Evolutionary conservation across 2,329 filamentous ascomycete species (phyloP).

Genomic region (Gyromitra esculenta): DNA sequence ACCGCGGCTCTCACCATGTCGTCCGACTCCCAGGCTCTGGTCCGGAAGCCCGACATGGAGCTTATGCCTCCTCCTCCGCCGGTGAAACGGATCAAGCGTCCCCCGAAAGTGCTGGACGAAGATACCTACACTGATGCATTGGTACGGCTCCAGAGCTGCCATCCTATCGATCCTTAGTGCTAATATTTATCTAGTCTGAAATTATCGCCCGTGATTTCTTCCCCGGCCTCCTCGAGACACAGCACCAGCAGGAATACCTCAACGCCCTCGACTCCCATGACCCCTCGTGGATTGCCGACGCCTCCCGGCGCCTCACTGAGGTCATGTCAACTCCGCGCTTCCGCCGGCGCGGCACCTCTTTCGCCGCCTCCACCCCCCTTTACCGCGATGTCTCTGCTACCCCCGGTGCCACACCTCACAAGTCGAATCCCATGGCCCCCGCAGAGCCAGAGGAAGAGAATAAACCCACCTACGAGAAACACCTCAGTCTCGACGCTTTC

Average conservation of each 20-base stretch:
- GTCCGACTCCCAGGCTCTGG: conserved; percentile 68
- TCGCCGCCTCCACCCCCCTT: conserved; percentile 47
- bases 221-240: conserved; percentile 84
- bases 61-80: conserved; percentile 89
- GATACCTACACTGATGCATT: conserved; percentile 90
- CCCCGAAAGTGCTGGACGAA: conserved; percentile 87
- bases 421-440: conserved; percentile 56
- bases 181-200: conserved; percentile 67
- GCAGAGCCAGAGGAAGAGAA: conserved; percentile 54
- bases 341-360: conserved; percentile 57
- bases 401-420: conserved; percentile 64
- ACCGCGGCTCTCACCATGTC: conserved; percentile 24
- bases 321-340: conserved; percentile 81
- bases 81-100: conserved; percentile 89
- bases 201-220: conserved; percentile 98
- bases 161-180: conserved; percentile 4
- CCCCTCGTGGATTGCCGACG: conserved; percentile 83
- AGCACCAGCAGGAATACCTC: conserved; percentile 90
- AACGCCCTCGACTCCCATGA: conserved; percentile 89
- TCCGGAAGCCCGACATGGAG: conserved; percentile 74
- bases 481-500: conserved; percentile 83
- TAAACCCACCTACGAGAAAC: conserved; percentile 71
- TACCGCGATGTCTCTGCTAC: conserved; percentile 65
- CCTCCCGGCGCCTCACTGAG: conserved; percentile 75
- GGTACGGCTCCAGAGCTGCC: conserved; percentile 42